Evolutionary conservation across 345 rosid species (phyloP).

Genomic region (Gossypium stocksii): DNA sequence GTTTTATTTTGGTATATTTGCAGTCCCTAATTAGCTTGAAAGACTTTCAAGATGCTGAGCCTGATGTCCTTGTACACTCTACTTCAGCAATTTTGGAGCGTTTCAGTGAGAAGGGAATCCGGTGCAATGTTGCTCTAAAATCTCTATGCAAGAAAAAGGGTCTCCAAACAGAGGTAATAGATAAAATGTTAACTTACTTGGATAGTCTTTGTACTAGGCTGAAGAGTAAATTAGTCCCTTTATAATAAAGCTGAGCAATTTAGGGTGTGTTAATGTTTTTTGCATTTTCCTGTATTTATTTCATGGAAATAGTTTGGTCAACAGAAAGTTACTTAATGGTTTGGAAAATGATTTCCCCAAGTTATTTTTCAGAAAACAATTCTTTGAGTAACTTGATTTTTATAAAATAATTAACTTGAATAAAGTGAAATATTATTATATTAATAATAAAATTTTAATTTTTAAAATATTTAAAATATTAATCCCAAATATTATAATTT

Average conservation of each 20-base stretch:
- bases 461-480: too few relatives aligned
- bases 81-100: slow-evolving; percentile 61
- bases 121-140: slow-evolving; percentile 61
- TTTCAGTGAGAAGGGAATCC: slow-evolving; percentile 56
- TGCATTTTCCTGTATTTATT: too few relatives aligned
- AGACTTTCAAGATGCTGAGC: slow-evolving; percentile 92
- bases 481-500: too few relatives aligned
- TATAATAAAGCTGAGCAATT: neutral
- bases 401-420: too few relatives aligned
- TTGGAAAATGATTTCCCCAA: too few relatives aligned
- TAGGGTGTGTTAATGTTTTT: neutral
- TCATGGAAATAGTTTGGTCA: too few relatives aligned
- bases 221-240: neutral
- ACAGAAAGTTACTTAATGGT: too few relatives aligned
- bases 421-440: too few relatives aligned
- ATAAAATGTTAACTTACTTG: neutral
- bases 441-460: too few relatives aligned
- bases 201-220: neutral
- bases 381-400: too few relatives aligned
- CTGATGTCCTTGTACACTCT: slow-evolving; percentile 70
- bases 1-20: slow-evolving; percentile 24
- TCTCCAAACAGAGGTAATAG: slow-evolving; percentile 61
- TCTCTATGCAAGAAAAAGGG: slow-evolving; percentile 93
- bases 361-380: too few relatives aligned
- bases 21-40: slow-evolving; percentile 64